These are phyloP conservation scores for Starmerella bombi DNA, from an alignment of 805 yeast species.

Conservation along the genomic window DNA sequence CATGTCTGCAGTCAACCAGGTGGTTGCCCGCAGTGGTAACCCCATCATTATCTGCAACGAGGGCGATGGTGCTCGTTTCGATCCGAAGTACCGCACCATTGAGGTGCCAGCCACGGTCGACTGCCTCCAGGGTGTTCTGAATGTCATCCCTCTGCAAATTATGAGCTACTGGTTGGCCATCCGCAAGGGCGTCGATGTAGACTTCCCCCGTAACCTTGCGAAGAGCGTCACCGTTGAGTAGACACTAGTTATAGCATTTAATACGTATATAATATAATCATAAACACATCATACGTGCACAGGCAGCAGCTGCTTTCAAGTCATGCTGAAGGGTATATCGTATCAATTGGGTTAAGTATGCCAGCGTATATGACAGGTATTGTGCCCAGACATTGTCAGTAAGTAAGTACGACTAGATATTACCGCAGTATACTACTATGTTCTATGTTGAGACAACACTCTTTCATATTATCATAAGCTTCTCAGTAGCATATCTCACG, in stretches of 20 bases:
- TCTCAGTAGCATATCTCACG: no score
- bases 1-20: constrained; percentile 90
- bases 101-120: constrained; percentile 94
- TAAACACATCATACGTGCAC: no score
- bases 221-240: constrained; percentile 95
- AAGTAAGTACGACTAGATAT: no score
- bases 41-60: constrained; percentile 89
- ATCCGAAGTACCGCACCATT: constrained; percentile 37
- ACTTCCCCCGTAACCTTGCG: constrained; percentile 97
- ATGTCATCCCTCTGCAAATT: constrained; percentile 87
- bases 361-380: no score
- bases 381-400: no score
- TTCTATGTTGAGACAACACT: no score
- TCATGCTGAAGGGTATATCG: no score
- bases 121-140: constrained; percentile 91
- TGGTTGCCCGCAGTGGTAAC: constrained; percentile 91
- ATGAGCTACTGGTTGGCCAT: constrained; percentile 96
- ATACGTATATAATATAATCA: neutral
- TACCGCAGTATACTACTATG: no score
- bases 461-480: no score
- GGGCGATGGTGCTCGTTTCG: constrained; percentile 40
- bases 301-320: no score
- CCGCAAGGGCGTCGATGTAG: constrained; percentile 89
- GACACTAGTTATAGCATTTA: constrained; percentile 7
- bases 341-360: no score